Conservation (phyloP, 331 rosid genomes). For the Malus hybrid region DNA sequence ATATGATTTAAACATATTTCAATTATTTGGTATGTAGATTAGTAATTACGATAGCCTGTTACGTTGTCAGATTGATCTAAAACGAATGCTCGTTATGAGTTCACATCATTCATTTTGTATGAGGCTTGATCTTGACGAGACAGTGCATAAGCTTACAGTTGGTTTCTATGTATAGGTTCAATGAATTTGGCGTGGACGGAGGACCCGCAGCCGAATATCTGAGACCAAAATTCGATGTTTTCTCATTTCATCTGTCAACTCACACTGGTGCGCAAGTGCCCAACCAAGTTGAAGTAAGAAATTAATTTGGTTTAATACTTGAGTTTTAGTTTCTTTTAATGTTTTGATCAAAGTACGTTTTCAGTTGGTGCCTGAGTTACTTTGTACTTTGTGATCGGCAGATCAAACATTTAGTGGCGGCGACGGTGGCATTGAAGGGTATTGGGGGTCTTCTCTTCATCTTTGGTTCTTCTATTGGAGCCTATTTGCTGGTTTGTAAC, state of each 20-base stretch:
- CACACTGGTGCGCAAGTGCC: constrained; percentile 43
- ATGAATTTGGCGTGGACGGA: constrained; percentile 52
- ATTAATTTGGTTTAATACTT: neutral
- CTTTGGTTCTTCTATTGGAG: constrained; percentile 52
- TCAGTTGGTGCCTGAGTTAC: neutral
- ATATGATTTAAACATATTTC: neutral
- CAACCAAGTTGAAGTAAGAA: constrained; percentile 36
- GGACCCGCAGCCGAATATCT: constrained; percentile 47
- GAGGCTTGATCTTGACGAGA: neutral
- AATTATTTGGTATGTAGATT: neutral
- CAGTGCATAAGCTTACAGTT: neutral
- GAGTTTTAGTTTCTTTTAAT: neutral
- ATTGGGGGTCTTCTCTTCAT: constrained; percentile 50
- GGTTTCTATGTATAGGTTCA: constrained; percentile 33
- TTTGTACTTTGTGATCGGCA: constrained; percentile 16
- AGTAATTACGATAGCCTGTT: neutral
- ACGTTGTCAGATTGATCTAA: neutral
- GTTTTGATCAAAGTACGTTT: neutral
- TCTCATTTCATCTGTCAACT: constrained; percentile 24
- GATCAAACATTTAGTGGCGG: constrained; percentile 45
- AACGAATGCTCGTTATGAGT: too few species aligned
- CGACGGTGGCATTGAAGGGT: constrained; percentile 43
- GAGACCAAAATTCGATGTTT: constrained; percentile 39
- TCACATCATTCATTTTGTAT: too few species aligned
- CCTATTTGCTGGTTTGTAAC: constrained; percentile 45